Percentiles rank a stretch among this genome's conserved stretches.
Evolutionary conservation across 192 early-diverging fungal genomes (phyloP).

Genomic region (Phlyctochytrium bullatum): DNA sequence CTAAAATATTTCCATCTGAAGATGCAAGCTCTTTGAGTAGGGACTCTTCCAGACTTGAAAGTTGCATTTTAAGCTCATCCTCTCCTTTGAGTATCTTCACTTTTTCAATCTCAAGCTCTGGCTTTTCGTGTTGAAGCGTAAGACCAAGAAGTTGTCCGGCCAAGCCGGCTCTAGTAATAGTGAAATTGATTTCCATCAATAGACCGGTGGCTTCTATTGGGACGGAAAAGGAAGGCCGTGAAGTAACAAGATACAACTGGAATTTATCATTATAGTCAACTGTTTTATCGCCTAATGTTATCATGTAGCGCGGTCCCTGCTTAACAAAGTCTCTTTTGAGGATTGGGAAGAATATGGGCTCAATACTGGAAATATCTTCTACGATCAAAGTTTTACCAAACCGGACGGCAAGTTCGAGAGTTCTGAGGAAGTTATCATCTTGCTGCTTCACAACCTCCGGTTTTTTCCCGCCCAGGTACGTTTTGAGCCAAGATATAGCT

Average conservation of each 20-base stretch:
- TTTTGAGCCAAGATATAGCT: conserved; percentile 50
- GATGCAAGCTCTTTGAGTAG: conserved; percentile 54
- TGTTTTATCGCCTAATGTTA: conserved; percentile 55
- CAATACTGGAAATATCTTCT: conserved; percentile 46
- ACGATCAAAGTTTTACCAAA: conserved; percentile 63
- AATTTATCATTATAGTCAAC: conserved; percentile 60
- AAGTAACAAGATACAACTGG: conserved; percentile 48
- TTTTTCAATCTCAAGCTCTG: conserved; percentile 53
- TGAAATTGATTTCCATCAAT: conserved; percentile 54
- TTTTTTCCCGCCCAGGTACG: conserved; percentile 43
- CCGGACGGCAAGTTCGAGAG: conserved; percentile 54
- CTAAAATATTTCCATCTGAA: conserved; percentile 60
- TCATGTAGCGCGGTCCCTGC: conserved; percentile 49
- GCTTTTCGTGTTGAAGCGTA: conserved; percentile 55
- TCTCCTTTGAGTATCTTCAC: conserved; percentile 51
- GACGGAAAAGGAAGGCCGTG: conserved; percentile 32
- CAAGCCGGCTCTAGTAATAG: conserved; percentile 53
- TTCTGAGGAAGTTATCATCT: conserved; percentile 50
- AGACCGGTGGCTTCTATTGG: conserved; percentile 38
- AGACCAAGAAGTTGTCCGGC: conserved; percentile 54
- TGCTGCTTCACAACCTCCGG: conserved; percentile 55
- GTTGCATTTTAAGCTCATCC: conserved; percentile 53
- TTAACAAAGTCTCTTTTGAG: conserved; percentile 46
- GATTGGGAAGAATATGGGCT: conserved; percentile 51
- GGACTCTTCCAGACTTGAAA: conserved; percentile 49